Evolutionary conservation across 106 monocot genomes (phyloP).

Genomic region (Acorus calamus): DNA sequence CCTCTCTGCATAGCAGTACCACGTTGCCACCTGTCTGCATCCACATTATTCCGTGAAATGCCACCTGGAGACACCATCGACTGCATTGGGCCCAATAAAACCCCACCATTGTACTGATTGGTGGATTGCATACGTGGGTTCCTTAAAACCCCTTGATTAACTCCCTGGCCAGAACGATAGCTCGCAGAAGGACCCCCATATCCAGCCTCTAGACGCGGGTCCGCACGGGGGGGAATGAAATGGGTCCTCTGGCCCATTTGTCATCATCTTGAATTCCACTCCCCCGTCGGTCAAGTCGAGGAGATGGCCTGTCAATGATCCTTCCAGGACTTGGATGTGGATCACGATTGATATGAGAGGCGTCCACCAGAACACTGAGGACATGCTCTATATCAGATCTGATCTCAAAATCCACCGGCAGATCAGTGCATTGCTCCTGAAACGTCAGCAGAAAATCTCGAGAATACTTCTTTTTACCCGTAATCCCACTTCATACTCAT

Average conservation of each 20-base stretch:
- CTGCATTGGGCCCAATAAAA: conserved; percentile 62
- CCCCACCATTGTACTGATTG: conserved; percentile 46
- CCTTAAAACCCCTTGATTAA: conserved; percentile 46
- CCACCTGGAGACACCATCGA: conserved; percentile 31
- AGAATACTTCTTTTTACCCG: conserved; percentile 28
- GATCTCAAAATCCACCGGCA: conserved; percentile 38
- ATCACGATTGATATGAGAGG: conserved; percentile 15
- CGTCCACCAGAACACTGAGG: conserved; percentile 12
- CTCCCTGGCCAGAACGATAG: conserved; percentile 41
- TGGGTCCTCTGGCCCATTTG: conserved; percentile 46
- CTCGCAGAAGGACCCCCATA: conserved; percentile 18
- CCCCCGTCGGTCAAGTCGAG: conserved; percentile 36
- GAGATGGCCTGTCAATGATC: conserved; percentile 30
- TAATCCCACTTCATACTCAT: conserved; percentile 11
- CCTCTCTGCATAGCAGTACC: conserved; percentile 36
- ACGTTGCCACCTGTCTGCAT: conserved; percentile 80
- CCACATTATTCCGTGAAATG: conserved; percentile 25
- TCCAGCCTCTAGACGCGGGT: conserved; percentile 20
- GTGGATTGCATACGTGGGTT: conserved; percentile 40
- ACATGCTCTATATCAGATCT: conserved; percentile 29
- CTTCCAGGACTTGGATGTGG: conserved; percentile 56
- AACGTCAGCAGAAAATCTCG: conserved; percentile 52
- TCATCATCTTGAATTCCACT: conserved; percentile 33
- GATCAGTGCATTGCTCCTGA: conserved; percentile 29
- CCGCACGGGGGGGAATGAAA: conserved; percentile 21